Conservation (phyloP, 2,329 filamentous ascomycete species). For the Xylaria sp. region DNA sequence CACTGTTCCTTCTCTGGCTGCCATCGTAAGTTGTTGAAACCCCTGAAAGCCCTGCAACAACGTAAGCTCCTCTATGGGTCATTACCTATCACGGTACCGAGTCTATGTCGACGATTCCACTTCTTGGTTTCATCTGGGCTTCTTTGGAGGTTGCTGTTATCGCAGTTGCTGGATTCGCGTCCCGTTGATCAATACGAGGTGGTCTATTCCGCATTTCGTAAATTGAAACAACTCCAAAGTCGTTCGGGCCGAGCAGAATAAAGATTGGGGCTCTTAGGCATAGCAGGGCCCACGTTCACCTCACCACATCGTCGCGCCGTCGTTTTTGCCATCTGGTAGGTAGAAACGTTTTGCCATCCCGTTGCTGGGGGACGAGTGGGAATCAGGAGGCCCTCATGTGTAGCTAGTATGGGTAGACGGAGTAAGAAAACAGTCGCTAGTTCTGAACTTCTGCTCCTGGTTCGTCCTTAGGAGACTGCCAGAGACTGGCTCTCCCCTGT, state of each 20-base stretch:
- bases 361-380: background rate
- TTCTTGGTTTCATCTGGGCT: background rate
- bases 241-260: too few relatives aligned
- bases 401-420: background rate
- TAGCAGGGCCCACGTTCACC: too few relatives aligned
- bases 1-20: too few relatives aligned
- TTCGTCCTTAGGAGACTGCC: background rate
- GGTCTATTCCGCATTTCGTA: too few relatives aligned
- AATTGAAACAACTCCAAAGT: too few relatives aligned
- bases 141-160: background rate
- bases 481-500: background rate
- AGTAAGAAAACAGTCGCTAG: background rate
- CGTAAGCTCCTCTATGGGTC: background rate
- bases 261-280: too few relatives aligned
- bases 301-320: background rate
- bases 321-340: background rate
- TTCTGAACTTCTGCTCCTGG: too few relatives aligned
- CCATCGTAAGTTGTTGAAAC: too few relatives aligned
- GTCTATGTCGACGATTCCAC: background rate
- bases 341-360: background rate
- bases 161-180: background rate
- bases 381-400: background rate
- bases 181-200: background rate
- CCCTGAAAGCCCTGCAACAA: background rate
- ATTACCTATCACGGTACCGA: background rate